Percentiles rank a stretch among this genome's conserved stretches.
Evolutionary conservation across 352 stramenopile genomes (phyloP).

Genomic region (Phytophthora agathidicida): DNA sequence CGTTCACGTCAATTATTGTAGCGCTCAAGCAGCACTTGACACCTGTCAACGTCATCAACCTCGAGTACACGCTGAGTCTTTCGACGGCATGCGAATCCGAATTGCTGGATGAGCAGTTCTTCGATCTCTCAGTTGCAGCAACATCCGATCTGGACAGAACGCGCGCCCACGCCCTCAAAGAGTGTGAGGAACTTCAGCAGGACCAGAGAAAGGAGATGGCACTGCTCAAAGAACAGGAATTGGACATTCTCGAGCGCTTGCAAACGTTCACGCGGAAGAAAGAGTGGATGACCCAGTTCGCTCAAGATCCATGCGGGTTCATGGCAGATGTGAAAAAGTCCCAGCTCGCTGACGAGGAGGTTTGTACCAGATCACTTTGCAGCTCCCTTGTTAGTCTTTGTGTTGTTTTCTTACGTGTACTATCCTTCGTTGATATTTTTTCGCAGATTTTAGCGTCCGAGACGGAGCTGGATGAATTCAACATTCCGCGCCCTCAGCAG

Average conservation of each 20-base stretch:
- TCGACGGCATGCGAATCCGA: slow-evolving; percentile 32
- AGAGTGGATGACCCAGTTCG: slow-evolving; percentile 78
- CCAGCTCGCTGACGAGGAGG: slow-evolving; percentile 64
- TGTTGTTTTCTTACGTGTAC: slow-evolving; percentile 1
- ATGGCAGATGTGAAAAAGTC: slow-evolving; percentile 63
- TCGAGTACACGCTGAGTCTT: slow-evolving; percentile 71
- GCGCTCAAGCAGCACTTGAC: slow-evolving; percentile 73
- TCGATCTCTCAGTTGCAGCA: slow-evolving; percentile 63
- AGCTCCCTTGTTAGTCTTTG: too few species aligned
- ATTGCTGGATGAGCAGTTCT: slow-evolving; percentile 57
- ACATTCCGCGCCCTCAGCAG: slow-evolving; percentile 57
- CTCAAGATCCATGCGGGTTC: slow-evolving; percentile 67
- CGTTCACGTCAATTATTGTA: slow-evolving; percentile 72
- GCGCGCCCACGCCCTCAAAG: slow-evolving; percentile 40
- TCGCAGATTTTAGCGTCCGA: slow-evolving; percentile 62
- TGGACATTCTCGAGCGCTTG: slow-evolving; percentile 57
- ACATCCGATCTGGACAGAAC: slow-evolving; percentile 56
- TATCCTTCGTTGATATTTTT: too few species aligned
- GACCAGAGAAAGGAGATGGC: slow-evolving; percentile 69
- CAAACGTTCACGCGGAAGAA: slow-evolving; percentile 53
- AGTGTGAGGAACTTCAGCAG: slow-evolving; percentile 69
- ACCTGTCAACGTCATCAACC: slow-evolving; percentile 49
- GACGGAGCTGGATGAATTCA: slow-evolving; percentile 67
- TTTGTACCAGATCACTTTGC: slow-evolving; percentile 31
- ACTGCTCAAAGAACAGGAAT: slow-evolving; percentile 65